These are phyloP conservation scores for Dendrobium officinale DNA, from an alignment of 106 monocot species.

Conservation along the genomic window DNA sequence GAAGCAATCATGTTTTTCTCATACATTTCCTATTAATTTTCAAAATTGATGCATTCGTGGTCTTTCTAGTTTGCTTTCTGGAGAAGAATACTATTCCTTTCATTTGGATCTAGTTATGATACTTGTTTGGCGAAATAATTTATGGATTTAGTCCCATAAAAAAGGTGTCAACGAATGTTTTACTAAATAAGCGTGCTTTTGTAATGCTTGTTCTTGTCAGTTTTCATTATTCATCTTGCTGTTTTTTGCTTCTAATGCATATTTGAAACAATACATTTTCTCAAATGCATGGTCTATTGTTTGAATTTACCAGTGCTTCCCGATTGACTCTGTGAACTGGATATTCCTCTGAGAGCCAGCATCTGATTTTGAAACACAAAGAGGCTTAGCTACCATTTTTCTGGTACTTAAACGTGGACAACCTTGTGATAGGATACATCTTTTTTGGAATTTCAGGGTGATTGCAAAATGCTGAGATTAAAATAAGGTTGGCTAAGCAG, in stretches of 20 bases:
- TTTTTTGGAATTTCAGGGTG: constrained; percentile 2
- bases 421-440: background rate
- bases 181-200: background rate
- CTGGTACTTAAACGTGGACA: background rate
- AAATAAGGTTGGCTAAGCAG: background rate
- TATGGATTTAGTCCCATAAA: background rate
- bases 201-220: background rate
- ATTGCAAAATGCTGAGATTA: background rate
- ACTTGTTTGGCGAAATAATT: background rate
- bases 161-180: background rate
- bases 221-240: background rate
- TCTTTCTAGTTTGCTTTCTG: background rate
- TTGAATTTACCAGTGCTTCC: constrained; percentile 4
- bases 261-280: background rate
- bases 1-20: background rate
- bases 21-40: background rate
- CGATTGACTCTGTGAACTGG: background rate
- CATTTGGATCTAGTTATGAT: background rate
- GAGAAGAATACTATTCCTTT: background rate
- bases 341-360: background rate
- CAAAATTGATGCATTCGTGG: background rate
- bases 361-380: background rate
- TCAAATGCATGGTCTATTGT: background rate
- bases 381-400: background rate
- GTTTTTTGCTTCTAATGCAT: background rate